Conservation (phyloP, 2,329 filamentous ascomycete genomes). For the Hymenoscyphus scutula region DNA sequence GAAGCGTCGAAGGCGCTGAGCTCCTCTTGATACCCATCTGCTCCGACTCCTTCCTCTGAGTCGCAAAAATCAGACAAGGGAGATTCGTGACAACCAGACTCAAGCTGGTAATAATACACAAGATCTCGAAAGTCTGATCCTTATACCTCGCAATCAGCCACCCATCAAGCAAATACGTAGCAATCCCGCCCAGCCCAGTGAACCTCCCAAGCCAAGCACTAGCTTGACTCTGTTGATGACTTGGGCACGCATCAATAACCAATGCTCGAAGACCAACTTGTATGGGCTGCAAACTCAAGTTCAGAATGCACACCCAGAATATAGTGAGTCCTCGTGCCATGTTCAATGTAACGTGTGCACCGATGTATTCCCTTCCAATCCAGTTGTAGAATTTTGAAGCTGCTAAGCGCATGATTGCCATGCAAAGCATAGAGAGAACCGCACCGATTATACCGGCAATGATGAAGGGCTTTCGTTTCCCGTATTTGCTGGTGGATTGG, state of each 20-base stretch:
- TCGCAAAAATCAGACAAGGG: constrained; percentile 1
- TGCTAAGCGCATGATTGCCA: constrained; percentile 49
- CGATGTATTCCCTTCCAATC: constrained; percentile 5
- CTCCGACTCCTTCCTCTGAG: background rate
- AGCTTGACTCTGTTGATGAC: constrained; percentile 34
- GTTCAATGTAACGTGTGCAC: constrained; percentile 9
- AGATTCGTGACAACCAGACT: constrained; percentile 10
- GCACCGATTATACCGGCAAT: constrained; percentile 49
- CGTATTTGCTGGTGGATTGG: constrained; percentile 46
- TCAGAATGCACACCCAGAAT: constrained; percentile 29
- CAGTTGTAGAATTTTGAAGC: constrained; percentile 30
- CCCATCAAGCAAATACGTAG: constrained; percentile 30
- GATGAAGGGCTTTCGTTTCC: constrained; percentile 52
- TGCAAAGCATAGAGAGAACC: constrained; percentile 45
- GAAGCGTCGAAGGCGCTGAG: background rate
- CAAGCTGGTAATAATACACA: constrained; percentile 10
- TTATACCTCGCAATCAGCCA: constrained; percentile 26
- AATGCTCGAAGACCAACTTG: constrained; percentile 35
- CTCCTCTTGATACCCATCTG: background rate
- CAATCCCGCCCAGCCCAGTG: constrained; percentile 34
- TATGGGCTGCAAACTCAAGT: constrained; percentile 36
- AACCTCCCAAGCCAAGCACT: constrained; percentile 35
- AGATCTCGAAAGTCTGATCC: constrained; percentile 20
- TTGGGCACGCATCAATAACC: constrained; percentile 33
- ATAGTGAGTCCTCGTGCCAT: constrained; percentile 23